Evolutionary conservation across 2,329 filamentous ascomycete genomes (phyloP).

Genomic region (Fusarium pseudocircinatum): DNA sequence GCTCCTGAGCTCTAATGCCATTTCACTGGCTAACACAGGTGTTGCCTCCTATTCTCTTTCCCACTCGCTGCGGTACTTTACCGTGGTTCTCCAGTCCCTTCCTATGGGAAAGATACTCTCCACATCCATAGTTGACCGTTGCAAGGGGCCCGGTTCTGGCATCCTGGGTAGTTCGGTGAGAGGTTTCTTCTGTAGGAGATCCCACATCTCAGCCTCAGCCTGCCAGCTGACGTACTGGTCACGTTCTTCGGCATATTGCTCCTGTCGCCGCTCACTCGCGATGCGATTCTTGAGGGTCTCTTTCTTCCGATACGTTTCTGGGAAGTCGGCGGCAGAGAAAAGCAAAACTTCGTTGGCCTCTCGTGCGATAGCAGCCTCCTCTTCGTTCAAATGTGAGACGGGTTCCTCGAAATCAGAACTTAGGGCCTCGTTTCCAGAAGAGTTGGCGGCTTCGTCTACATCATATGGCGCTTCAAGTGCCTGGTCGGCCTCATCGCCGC

Average conservation of each 20-base stretch:
- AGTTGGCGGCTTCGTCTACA: background rate
- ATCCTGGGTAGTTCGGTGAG: conserved; percentile 47
- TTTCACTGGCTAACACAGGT: background rate
- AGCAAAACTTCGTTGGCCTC: conserved; percentile 56
- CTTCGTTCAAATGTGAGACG: conserved; percentile 32
- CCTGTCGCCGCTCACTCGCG: conserved; percentile 53
- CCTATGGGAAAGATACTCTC: conserved; percentile 51
- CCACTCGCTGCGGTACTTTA: conserved; percentile 55
- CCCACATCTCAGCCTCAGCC: conserved; percentile 59
- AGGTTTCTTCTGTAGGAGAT: conserved; percentile 52
- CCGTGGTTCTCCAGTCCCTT: conserved; percentile 52
- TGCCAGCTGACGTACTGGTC: conserved; percentile 53
- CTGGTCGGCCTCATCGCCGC: conserved; percentile 18
- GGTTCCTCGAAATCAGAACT: conserved; percentile 31
- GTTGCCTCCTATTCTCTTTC: conserved; percentile 43
- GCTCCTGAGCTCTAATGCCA: background rate
- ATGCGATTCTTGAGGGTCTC: conserved; percentile 52
- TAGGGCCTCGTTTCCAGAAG: conserved; percentile 16
- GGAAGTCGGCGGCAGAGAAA: conserved; percentile 54
- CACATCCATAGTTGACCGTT: conserved; percentile 46
- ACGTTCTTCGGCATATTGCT: conserved; percentile 54
- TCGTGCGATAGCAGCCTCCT: conserved; percentile 44
- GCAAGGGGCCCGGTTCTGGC: conserved; percentile 42
- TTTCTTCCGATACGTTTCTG: conserved; percentile 49
- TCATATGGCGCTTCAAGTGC: background rate